Percentiles rank a stretch among this genome's conserved stretches.
Evolutionary conservation across 1,139 yeast genomes (phyloP).

Genomic region (Hyphopichia wangnamkhiaoensis): DNA sequence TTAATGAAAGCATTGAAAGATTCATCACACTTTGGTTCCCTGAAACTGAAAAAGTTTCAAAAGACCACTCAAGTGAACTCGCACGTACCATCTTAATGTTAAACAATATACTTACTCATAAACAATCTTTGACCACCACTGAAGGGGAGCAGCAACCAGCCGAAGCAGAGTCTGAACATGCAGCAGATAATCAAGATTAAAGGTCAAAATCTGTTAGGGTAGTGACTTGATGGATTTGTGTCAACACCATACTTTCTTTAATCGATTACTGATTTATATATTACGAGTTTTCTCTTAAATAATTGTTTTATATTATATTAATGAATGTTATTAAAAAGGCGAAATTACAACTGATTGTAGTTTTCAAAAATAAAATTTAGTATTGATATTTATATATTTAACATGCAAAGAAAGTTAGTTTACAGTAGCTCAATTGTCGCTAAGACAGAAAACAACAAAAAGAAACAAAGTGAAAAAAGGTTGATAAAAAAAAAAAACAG

Average conservation of each 20-base stretch:
- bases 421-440: slow-evolving; percentile 8
- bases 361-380: not conserved
- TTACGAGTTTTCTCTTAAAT: too few relatives aligned
- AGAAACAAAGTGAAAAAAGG: not conserved
- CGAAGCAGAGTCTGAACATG: not conserved
- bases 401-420: slow-evolving; percentile 16
- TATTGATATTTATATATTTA: slow-evolving; percentile 8
- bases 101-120: slow-evolving; percentile 26
- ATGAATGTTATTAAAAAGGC: not conserved
- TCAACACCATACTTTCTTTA: too few relatives aligned
- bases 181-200: not conserved
- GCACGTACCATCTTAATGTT: slow-evolving; percentile 48
- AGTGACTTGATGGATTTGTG: too few relatives aligned
- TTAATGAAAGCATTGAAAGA: slow-evolving; percentile 55
- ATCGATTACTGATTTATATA: too few relatives aligned
- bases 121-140: not conserved
- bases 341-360: not conserved
- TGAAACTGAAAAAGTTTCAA: slow-evolving; percentile 41
- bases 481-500: not conserved
- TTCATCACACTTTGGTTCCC: slow-evolving; percentile 41
- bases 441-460: not conserved
- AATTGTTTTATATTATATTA: too few relatives aligned
- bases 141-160: not conserved
- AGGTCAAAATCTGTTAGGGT: not conserved
- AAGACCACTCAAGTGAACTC: slow-evolving; percentile 53